Evolutionary conservation across 2,329 filamentous ascomycete genomes (phyloP).

Genomic region (Phialophora verrucosa): DNA sequence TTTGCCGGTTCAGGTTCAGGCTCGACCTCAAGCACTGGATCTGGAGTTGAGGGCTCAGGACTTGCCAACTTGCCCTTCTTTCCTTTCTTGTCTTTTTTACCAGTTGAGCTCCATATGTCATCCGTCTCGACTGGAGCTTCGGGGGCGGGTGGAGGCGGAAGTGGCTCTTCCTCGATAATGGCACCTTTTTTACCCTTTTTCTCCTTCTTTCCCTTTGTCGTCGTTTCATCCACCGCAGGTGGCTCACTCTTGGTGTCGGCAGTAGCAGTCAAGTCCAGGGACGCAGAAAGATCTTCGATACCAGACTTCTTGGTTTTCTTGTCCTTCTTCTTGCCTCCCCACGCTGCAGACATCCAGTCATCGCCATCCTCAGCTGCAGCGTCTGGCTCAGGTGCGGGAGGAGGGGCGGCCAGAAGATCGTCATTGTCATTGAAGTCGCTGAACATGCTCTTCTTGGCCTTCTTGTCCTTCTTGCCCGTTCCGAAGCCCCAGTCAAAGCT

Average conservation of each 20-base stretch:
- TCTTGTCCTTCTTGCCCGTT: constrained; percentile 52
- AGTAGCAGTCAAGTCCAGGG: constrained; percentile 38
- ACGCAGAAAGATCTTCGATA: constrained; percentile 40
- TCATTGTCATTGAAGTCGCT: constrained; percentile 38
- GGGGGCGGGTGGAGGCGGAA: constrained; percentile 33
- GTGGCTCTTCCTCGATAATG: constrained; percentile 31
- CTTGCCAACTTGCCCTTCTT: constrained; percentile 38
- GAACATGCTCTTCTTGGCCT: constrained; percentile 45
- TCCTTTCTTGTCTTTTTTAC: constrained; percentile 39
- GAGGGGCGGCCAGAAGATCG: constrained; percentile 42
- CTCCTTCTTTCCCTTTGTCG: constrained; percentile 37
- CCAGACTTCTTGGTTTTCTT: constrained; percentile 47
- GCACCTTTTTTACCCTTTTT: constrained; percentile 39
- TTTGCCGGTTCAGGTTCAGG: constrained; percentile 37
- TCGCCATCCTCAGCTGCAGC: constrained; percentile 45
- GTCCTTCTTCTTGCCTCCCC: constrained; percentile 50
- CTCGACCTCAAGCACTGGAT: constrained; percentile 42
- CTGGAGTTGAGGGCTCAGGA: constrained; percentile 40
- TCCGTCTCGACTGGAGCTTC: constrained; percentile 40
- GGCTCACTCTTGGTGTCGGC: constrained; percentile 33
- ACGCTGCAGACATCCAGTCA: constrained; percentile 45
- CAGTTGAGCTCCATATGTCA: constrained; percentile 33
- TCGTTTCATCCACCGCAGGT: constrained; percentile 38
- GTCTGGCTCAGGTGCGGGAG: constrained; percentile 41
- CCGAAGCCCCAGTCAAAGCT: constrained; percentile 38